Conservation (phyloP, 2,329 filamentous ascomycete species). For the Colletotrichum sp. region DNA sequence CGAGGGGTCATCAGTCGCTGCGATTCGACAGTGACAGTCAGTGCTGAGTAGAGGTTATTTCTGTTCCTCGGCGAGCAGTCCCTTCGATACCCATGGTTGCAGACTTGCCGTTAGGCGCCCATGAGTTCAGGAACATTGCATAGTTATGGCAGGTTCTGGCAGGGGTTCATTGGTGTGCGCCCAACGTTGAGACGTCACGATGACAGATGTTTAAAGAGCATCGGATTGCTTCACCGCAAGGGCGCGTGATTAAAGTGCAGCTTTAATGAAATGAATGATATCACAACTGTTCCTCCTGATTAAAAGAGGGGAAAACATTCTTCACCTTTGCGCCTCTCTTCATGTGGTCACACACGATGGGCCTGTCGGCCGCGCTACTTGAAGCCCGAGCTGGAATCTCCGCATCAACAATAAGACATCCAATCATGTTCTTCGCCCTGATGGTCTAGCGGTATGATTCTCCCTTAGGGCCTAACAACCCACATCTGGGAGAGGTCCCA, state of each 20-base stretch:
- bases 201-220: neutral
- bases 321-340: neutral
- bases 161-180: neutral
- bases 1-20: neutral
- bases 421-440: neutral
- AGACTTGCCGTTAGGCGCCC: rapidly evolving
- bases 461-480: neutral
- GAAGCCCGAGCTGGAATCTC: rapidly evolving
- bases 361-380: rapidly evolving
- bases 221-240: neutral
- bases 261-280: neutral
- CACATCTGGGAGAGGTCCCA: neutral
- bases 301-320: neutral
- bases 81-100: rapidly evolving
- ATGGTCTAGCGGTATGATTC: neutral
- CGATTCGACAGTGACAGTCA: neutral
- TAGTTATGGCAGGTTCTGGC: neutral
- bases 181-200: neutral
- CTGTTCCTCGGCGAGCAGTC: neutral
- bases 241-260: neutral
- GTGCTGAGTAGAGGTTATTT: neutral
- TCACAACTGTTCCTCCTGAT: neutral
- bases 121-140: neutral
- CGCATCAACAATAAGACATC: rapidly evolving
- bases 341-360: rapidly evolving